Conservation (phyloP, 768 basidiomycete genomes). For the Boletus rex-veris region DNA sequence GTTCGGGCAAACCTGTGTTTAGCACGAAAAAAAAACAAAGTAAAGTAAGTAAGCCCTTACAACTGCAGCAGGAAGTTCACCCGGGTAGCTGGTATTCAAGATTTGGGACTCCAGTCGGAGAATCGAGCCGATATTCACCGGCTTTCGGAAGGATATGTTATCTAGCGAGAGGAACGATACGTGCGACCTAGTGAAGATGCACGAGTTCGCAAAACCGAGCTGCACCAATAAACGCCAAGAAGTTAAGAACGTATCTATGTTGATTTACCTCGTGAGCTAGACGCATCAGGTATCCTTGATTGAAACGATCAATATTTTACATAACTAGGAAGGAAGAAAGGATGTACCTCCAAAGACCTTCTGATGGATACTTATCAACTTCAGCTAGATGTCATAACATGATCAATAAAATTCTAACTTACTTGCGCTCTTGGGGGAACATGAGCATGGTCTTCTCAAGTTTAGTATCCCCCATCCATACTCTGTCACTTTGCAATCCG, state of each 20-base stretch:
- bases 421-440: constrained; percentile 88
- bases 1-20: neutral
- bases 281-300: constrained; percentile 52
- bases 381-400: neutral
- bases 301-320: neutral
- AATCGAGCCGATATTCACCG: constrained; percentile 83
- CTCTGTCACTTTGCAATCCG: constrained; percentile 39
- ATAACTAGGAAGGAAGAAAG: neutral
- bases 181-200: constrained; percentile 61
- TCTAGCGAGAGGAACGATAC: constrained; percentile 77
- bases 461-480: constrained; percentile 73
- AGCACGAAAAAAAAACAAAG: neutral
- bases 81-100: constrained; percentile 46
- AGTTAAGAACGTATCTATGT: neutral
- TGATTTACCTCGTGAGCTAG: constrained; percentile 63
- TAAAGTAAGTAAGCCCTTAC: constrained; percentile 36
- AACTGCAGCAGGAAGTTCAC: constrained; percentile 43
- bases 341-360: constrained; percentile 74
- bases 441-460: constrained; percentile 70
- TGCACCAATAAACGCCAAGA: constrained; percentile 23
- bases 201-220: constrained; percentile 72
- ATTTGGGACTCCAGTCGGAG: constrained; percentile 70
- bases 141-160: constrained; percentile 72
- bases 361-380: constrained; percentile 57
- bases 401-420: constrained; percentile 23